Base-by-base conservation (phyloP, 108 stramenopile species). In the Cyclostephanos tholiformis region DNA sequence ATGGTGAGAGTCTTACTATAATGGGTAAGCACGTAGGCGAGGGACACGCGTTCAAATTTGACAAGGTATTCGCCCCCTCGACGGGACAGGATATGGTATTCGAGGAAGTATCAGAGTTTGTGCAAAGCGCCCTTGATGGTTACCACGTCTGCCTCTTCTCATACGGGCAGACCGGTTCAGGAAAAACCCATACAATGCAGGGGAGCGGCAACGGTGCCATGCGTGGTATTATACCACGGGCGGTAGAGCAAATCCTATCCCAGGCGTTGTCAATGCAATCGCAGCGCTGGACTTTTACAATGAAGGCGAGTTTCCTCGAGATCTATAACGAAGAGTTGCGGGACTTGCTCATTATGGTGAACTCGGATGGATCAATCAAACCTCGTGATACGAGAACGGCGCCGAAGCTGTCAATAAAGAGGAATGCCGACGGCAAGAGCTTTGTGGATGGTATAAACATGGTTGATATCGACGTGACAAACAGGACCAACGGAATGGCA, bases 241-340 rank as follows among this genome's bases (percentile, higher is more conserved):
- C 93, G 2, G 88, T 96, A 58, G 90, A 93, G 75, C 95, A 97
- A 48, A 96, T 98, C 66, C 75, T 97, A 57, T 50, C 71, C 27
- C 95, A 96, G 69, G 95, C 94, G n/a, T 71, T 66, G 23, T 48
- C 69, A 20, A 75, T 98, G 83, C 84, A 92, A 69, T 79, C 69
- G 53, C 94, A 98, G 61, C 97, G 96, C 22, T 99, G 99, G 99
- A 75, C 72, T 14, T 99, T 97, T 84, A 86, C 82, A 29, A 83
- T 99, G 60, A 81, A 89, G 64, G 98, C 97, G 5, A 93, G 93
- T 27, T 99, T 98, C 78, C 75, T 99, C 61, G 99, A 99, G 84
- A 99, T 99, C 56, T 99, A 99, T 89, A 98, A 99, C 84, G 99
- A 99, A 75, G 84, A 94, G 26, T 87, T 99, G 30, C 91, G 91